A percentile compares a stretch with the other conserved stretches of the same genome.
phyloP scores from a whole-genome alignment of 176 grass and related monocot genomes.

The Eleusine indica region DNA sequence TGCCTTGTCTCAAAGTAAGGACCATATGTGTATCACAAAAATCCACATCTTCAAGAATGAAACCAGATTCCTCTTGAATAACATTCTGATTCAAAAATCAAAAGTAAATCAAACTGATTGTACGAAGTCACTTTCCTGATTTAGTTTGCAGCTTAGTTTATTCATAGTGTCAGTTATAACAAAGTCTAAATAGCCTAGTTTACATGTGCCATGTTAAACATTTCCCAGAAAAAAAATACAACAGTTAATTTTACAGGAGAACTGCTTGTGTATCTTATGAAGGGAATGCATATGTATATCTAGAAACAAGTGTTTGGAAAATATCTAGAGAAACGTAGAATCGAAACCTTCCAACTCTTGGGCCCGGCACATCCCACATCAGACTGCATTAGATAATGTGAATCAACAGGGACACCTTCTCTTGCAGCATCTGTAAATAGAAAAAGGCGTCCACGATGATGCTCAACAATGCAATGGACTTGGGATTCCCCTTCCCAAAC shows the following conservation, averaged over 20 bases:
- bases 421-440: constrained; percentile 90
- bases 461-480: constrained; percentile 86
- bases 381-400: constrained; percentile 76
- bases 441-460: constrained; percentile 75
- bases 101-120: constrained; percentile 33
- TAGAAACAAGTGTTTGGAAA: constrained; percentile 19
- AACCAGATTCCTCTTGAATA: constrained; percentile 61
- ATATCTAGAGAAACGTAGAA: constrained; percentile 27
- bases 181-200: not conserved
- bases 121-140: not conserved
- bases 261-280: not conserved
- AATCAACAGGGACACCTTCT: constrained; percentile 63
- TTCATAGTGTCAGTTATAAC: not conserved
- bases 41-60: constrained; percentile 77
- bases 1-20: constrained; percentile 75
- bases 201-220: not conserved
- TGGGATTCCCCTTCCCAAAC: constrained; percentile 89
- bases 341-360: constrained; percentile 76
- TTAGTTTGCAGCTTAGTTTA: not conserved
- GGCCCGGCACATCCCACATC: constrained; percentile 65
- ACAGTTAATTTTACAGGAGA: not conserved
- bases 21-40: constrained; percentile 95
- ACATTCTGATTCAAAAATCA: constrained; percentile 57
- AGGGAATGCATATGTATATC: constrained; percentile 29
- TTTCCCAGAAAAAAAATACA: not conserved